phyloP scores from a whole-genome alignment of 2,329 filamentous ascomycete species.

The Venturia asperata region DNA sequence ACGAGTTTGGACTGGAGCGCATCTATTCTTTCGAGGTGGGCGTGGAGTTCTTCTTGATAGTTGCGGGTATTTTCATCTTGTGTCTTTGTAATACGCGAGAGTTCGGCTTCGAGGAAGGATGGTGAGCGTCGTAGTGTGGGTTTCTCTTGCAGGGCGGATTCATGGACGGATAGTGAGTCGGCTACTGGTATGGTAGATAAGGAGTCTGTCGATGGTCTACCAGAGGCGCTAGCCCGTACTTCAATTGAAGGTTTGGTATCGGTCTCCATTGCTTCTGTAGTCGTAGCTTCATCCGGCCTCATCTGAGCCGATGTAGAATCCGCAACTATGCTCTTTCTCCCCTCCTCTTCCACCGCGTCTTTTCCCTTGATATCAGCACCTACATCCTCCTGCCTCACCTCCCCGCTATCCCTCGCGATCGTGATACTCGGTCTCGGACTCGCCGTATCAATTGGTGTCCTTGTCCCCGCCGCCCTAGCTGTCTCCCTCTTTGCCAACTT shows the following conservation, averaged over 20 bases:
- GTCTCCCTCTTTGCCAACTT: constrained; percentile 71
- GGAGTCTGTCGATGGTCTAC: constrained; percentile 32
- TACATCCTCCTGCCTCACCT: constrained; percentile 4
- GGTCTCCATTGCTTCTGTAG: not conserved
- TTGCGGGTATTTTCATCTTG: constrained; percentile 48
- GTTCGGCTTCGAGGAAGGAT: constrained; percentile 35
- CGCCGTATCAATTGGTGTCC: constrained; percentile 9
- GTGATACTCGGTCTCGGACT: constrained; percentile 11
- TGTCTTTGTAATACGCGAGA: constrained; percentile 44
- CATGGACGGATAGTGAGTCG: constrained; percentile 2
- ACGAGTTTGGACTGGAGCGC: constrained; percentile 84
- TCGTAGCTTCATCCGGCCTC: constrained; percentile 7
- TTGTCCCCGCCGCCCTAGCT: constrained; percentile 70
- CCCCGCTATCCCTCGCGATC: constrained; percentile 6
- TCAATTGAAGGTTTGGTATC: not conserved
- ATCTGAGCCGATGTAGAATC: constrained; percentile 13
- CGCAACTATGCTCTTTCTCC: constrained; percentile 23
- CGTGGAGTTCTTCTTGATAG: constrained; percentile 74
- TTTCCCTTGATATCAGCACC: not conserved
- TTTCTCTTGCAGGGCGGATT: constrained; percentile 19
- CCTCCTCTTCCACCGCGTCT: constrained; percentile 10
- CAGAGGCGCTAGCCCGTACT: constrained; percentile 21
- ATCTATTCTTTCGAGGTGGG: constrained; percentile 83
- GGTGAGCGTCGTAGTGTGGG: constrained; percentile 14
- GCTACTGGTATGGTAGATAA: constrained; percentile 24